Evolutionary conservation across 176 grass and related monocot genomes (phyloP), one percentile per base, ranked within the genome.

Genomic region (Eleusine coracana): DNA sequence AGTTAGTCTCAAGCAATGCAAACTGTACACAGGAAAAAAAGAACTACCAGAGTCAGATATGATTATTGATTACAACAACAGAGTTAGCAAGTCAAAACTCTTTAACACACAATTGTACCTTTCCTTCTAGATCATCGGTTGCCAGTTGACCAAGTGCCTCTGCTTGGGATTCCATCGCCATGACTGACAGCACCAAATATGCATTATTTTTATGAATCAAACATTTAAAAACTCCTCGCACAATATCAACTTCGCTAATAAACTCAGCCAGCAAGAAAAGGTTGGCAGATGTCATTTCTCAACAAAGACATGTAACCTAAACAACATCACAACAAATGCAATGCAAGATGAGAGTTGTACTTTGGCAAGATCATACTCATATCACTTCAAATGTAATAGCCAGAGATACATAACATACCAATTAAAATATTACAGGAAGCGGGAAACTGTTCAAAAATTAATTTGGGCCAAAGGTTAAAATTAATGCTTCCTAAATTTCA

Each of bases 161-260:
- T 76, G 97, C 97, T 87, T 99, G 87, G 20, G 97, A 99, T 76
- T 99, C 97, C 97, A 99, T 99, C 7, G 91, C 63, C 97, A 99
- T 90, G 76, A 99, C 97, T 99, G 86, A 68, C 58, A 85, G 39
- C 54, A 72, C 18, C 49, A 83, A 80, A 85, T 68, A 73, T 34
- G 58, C 44, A 82, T 64, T 29, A 10, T 82, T 49, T 42, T 49
- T 58, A 52, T 59, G 20, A 48, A 20, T 14, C 11, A 27, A 67
- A 74, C 25, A 39, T 71, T 77, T 0, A 71, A 76, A 85, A 49
- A 65, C 61, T 55, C 58, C 5, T 70, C 39, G 60, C 25, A 3
- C 49, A 70, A 31, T 46, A 88, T 69, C 66, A 70, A 23, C 44
- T 20, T 31, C 31, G 38, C 64, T 65, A 14, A 80, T 28, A 42